These are phyloP conservation scores for Phytopythium helicoides DNA, from an alignment of 352 stramenopile genomes.

Conservation along the genomic window DNA sequence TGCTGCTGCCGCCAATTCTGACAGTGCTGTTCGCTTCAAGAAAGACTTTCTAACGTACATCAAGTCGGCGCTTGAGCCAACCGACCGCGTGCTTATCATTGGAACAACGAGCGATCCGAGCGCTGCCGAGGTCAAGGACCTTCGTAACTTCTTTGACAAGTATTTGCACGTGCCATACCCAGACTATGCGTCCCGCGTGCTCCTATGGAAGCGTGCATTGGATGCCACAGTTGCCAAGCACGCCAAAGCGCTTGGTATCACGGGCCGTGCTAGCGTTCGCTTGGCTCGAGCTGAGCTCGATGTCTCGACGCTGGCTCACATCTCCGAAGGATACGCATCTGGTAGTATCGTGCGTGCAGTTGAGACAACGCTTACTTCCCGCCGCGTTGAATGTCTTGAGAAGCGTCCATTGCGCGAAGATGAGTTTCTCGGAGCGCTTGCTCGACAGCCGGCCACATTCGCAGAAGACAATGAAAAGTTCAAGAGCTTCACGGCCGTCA, in stretches of 20 bases:
- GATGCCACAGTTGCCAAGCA: conserved; percentile 41
- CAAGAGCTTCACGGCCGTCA: conserved; percentile 66
- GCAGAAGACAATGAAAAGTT: conserved; percentile 74
- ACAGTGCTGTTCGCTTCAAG: conserved; percentile 88
- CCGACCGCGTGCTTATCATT: conserved; percentile 92
- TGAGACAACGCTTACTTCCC: conserved; percentile 70
- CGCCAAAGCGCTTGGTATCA: conserved; percentile 23
- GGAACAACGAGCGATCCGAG: conserved; percentile 86
- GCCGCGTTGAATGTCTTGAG: conserved; percentile 74
- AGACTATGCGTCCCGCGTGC: conserved; percentile 87
- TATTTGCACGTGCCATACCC: conserved; percentile 92
- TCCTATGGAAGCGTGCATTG: conserved; percentile 89
- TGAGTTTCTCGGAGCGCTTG: conserved; percentile 85
- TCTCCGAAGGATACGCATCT: conserved; percentile 90
- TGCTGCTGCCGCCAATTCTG: conserved; percentile 30
- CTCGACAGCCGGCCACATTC: conserved; percentile 62
- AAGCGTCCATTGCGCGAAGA: conserved; percentile 77
- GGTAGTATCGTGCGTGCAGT: conserved; percentile 82
- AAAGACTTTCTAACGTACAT: conserved; percentile 94
- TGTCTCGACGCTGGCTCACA: conserved; percentile 86
- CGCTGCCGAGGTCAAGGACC: conserved; percentile 81
- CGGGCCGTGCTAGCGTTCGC: conserved; percentile 10
- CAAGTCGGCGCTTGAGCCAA: conserved; percentile 82
- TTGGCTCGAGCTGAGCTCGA: conserved; percentile 52
- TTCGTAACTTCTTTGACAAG: conserved; percentile 91